Conservation (phyloP, 1,284 basidiomycete species). For the Moesziomyces parantarcticus region DNA sequence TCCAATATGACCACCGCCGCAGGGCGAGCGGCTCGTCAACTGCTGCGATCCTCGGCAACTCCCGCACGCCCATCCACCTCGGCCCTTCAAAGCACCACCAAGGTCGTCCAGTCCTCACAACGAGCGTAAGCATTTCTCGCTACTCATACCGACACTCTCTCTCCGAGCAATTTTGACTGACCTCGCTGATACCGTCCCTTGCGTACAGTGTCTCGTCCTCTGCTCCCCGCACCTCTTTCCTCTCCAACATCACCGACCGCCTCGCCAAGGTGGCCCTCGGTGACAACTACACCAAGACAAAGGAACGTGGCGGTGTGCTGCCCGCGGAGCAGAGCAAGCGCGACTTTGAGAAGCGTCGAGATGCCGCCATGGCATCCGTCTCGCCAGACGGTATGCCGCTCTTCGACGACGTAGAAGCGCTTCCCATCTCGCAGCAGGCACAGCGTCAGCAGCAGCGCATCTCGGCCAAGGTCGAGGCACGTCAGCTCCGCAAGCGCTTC, state of each 20-base stretch:
- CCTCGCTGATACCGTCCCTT: neutral
- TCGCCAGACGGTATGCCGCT: constrained; percentile 58
- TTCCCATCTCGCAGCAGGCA: constrained; percentile 39
- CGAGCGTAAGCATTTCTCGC: constrained; percentile 17
- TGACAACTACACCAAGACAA: constrained; percentile 19
- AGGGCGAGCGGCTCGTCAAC: constrained; percentile 17
- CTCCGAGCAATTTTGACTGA: constrained; percentile 1
- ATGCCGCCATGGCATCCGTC: constrained; percentile 53
- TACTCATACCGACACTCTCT: neutral
- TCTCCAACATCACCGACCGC: constrained; percentile 30
- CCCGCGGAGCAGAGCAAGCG: constrained; percentile 51
- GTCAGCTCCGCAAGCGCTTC: constrained; percentile 60
- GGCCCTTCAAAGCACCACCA: constrained; percentile 1
- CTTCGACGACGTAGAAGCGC: constrained; percentile 52
- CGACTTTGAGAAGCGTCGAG: constrained; percentile 46
- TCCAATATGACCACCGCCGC: constrained; percentile 20
- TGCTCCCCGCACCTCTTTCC: constrained; percentile 22
- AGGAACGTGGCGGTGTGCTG: constrained; percentile 53
- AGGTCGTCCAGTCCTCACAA: constrained; percentile 1
- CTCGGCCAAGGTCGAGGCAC: constrained; percentile 41
- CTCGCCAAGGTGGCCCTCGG: constrained; percentile 40
- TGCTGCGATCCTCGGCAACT: constrained; percentile 13
- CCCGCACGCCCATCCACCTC: constrained; percentile 21
- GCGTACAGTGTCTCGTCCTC: constrained; percentile 31
- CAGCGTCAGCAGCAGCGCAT: constrained; percentile 38